Evolutionary conservation across 1,139 yeast genomes (phyloP), one percentile per base, ranked within the genome.

Genomic region (Yamadazyma oceani): DNA sequence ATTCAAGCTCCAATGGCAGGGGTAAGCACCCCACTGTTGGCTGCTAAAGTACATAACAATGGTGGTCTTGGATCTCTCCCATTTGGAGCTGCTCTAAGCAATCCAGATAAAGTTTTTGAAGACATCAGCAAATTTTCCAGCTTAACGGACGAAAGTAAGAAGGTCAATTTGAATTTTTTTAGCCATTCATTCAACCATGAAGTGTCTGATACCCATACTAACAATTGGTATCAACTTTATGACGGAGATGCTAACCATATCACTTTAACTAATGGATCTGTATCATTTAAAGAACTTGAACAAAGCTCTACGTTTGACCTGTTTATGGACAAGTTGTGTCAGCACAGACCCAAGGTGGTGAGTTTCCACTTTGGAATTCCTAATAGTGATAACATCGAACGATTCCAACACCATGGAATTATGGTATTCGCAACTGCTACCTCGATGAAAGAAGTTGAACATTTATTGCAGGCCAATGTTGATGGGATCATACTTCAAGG

Each of bases 1-100:
- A 53, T 75, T 25, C 78, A 73, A 46, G 64, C 80, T 1, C 80
- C 80, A 22, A 75, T 75, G 80, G 79, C 80, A 0, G 80, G 80
- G 1, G 62, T 73, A 1, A 59, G 71, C 17, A 72, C 76, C 0
- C 55, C 64, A 2, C 55, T 56, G 23, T 49, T 75, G 40, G 75
- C 78, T 0, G 60, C 70, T 1, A 55, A 53, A 1, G 65, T 72
- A 2, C 54, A 66, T 1, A 51, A 53, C 3, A 40, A 44, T 14
- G 80, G 80, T 0, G 79, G 69, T 1, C 38, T 75, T 15, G 80
- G 78, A 0, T 66, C 79, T 1, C 39, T 75, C 2, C 71, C 79
- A 1, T 49, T 73, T 27, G 73, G 74, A 1, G 50, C 59, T 28
- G 44, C 60, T 37, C 54, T 67, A 13, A 41, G 46, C 11, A 45